A percentile compares a stretch with the other conserved stretches of the same genome.
Evolutionary conservation across 1,139 yeast species (phyloP).

Genomic region (Kurtzmaniella natalensis): DNA sequence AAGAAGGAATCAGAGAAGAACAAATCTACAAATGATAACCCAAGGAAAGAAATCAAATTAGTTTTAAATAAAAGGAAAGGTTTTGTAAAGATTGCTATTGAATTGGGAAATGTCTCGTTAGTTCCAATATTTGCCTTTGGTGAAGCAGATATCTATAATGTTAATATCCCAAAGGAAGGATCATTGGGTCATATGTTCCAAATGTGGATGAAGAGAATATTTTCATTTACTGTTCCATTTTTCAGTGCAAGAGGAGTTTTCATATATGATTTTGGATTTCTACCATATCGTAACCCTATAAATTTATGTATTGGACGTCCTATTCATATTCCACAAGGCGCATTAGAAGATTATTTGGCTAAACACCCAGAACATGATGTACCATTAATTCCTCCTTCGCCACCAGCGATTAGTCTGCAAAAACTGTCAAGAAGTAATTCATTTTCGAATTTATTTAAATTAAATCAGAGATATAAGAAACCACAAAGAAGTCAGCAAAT

Average conservation of each 20-base stretch:
- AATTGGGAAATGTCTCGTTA: slow-evolving; percentile 67
- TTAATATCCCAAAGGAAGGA: slow-evolving; percentile 50
- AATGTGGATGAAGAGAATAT: slow-evolving; percentile 60
- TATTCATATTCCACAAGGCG: slow-evolving; percentile 55
- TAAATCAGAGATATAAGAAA: slow-evolving; percentile 11
- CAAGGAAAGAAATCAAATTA: slow-evolving; percentile 32
- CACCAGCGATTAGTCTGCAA: background rate
- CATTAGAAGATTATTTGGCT: slow-evolving; percentile 27
- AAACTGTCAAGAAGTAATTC: slow-evolving; percentile 13
- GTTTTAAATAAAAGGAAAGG: slow-evolving; percentile 81
- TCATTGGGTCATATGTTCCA: slow-evolving; percentile 58
- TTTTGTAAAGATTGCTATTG: slow-evolving; percentile 80
- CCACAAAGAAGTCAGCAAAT: slow-evolving; percentile 15
- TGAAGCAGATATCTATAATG: slow-evolving; percentile 75
- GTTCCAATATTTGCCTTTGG: slow-evolving; percentile 95
- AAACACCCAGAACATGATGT: slow-evolving; percentile 25
- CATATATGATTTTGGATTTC: slow-evolving; percentile 85
- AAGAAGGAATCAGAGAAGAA: background rate
- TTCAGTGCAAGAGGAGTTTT: slow-evolving; percentile 92
- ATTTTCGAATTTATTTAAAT: slow-evolving; percentile 22
- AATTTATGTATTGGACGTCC: slow-evolving; percentile 82
- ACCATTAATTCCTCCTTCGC: background rate
- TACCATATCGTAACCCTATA: slow-evolving; percentile 82
- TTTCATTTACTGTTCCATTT: slow-evolving; percentile 85
- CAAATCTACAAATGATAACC: background rate